A percentile compares a stretch with the other conserved stretches of the same genome.
phyloP scores from a whole-genome alignment of 2,329 filamentous ascomycete genomes.

The Zymoseptoria crescenta region DNA sequence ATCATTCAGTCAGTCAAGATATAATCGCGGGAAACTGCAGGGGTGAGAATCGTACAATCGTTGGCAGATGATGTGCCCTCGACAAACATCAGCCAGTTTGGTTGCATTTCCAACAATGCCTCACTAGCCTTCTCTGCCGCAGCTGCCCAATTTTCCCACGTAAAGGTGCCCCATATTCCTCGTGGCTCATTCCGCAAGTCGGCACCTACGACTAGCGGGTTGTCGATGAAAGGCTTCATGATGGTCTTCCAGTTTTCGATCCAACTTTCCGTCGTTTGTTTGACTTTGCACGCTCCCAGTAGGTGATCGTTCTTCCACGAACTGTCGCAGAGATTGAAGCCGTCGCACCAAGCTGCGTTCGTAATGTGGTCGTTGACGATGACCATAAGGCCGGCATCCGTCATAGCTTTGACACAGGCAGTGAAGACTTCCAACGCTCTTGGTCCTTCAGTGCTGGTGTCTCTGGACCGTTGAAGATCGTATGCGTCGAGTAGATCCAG shows the following conservation, averaged over 20 bases:
- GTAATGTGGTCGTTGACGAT: slow-evolving; percentile 67
- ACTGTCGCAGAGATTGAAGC: slow-evolving; percentile 59
- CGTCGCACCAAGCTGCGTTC: slow-evolving; percentile 60
- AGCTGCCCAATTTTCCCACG: slow-evolving; percentile 56
- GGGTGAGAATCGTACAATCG: slow-evolving; percentile 32
- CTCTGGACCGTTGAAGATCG: slow-evolving; percentile 6
- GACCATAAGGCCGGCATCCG: slow-evolving; percentile 55
- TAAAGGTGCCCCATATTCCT: slow-evolving; percentile 61
- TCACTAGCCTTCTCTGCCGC: slow-evolving; percentile 59
- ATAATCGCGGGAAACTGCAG: too few species aligned
- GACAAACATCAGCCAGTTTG: slow-evolving; percentile 59
- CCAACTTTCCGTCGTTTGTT: slow-evolving; percentile 57
- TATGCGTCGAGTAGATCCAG: slow-evolving; percentile 44
- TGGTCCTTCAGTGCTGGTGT: slow-evolving; percentile 30
- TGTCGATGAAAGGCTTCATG: slow-evolving; percentile 52
- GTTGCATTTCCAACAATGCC: slow-evolving; percentile 50
- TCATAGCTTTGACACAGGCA: slow-evolving; percentile 51
- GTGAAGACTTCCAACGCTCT: slow-evolving; percentile 55
- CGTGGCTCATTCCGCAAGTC: slow-evolving; percentile 64
- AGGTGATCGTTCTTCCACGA: slow-evolving; percentile 60
- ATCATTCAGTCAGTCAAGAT: too few species aligned
- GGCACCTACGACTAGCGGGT: slow-evolving; percentile 56
- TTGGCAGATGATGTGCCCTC: slow-evolving; percentile 62
- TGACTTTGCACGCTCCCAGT: slow-evolving; percentile 51
- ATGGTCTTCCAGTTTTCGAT: slow-evolving; percentile 58